Conservation (phyloP, 1,139 yeast genomes). For the Suhomyces ambrosiae region DNA sequence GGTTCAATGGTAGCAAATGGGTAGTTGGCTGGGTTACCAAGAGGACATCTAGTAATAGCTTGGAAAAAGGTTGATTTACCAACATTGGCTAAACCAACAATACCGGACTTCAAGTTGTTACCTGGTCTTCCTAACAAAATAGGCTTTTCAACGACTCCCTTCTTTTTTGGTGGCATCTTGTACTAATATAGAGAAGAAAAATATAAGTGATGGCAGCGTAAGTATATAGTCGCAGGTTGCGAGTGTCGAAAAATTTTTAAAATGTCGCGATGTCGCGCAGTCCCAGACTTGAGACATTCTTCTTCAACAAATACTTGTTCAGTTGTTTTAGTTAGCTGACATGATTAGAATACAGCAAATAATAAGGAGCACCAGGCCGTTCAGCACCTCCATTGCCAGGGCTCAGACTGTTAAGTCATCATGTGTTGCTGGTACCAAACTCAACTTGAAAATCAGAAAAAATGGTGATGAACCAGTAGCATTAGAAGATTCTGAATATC, state of each 20-base stretch:
- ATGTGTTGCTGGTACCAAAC: slow-evolving; percentile 74
- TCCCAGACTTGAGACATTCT: slow-evolving; percentile 5
- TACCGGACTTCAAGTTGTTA: slow-evolving; percentile 93
- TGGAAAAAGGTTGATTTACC: slow-evolving; percentile 94
- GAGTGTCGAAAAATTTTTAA: slow-evolving; percentile 9
- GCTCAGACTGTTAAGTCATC: slow-evolving; percentile 36
- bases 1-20: slow-evolving; percentile 99
- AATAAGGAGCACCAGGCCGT: slow-evolving; percentile 12
- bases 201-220: neutral
- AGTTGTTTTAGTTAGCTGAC: neutral
- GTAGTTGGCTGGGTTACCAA: slow-evolving; percentile 98
- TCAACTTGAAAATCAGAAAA: slow-evolving; percentile 77
- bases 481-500: slow-evolving; percentile 82
- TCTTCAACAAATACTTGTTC: no score
- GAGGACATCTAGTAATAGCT: slow-evolving; percentile 84
- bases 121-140: slow-evolving; percentile 97
- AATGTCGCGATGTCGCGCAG: slow-evolving; percentile 10
- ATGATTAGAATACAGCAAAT: slow-evolving; percentile 10
- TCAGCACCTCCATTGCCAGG: slow-evolving; percentile 11
- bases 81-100: slow-evolving; percentile 95
- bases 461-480: slow-evolving; percentile 90
- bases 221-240: slow-evolving; percentile 4
- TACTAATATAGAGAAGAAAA: slow-evolving; percentile 3
- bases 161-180: slow-evolving; percentile 92
- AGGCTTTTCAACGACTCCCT: slow-evolving; percentile 80